Base-by-base conservation (phyloP, 2,329 filamentous ascomycete genomes). In the Trichoderma sp. region DNA sequence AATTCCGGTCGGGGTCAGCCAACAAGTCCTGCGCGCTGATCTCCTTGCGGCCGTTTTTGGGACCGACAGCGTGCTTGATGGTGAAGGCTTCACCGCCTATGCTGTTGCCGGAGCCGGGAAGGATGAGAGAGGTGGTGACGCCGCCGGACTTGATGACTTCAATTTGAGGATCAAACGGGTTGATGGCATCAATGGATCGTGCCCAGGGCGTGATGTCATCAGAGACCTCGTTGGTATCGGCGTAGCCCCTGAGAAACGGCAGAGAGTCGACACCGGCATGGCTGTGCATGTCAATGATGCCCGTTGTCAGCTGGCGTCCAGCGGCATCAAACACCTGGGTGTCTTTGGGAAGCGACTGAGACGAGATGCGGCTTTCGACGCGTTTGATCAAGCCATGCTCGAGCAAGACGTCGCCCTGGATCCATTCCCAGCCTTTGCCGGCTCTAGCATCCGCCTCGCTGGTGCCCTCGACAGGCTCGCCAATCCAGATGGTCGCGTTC, bases 261-360 rank as follows among this genome's bases (percentile, higher is more conserved):
- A 90, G 75, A 17, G 82, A 79, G 34, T 82, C 78, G 0, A 89
- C 83, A 7, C 88, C 86, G 2, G 86, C 82, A 71, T 91, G 89
- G 41, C 83, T 87, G 74, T 91, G 88, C 86, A 90, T 90, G 71
- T 91, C 89, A 55, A 91, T 85, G 69, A 91, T 86, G 17, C 88
- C 89, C 7, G 82, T 81, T 0, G 89, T 91, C 21, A 91, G 77
- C 64, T 82, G 85, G 3, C 86, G 82, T 1, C 88, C 87, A 28
- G 80, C 73, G 5, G 86, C 87, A 62, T 90, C 79, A 72, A 81
- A 88, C 9, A 87, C 71, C 5, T 83, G 68, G 0, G 79, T 80
- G 55, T 84, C 79, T 2, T 80, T 71, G 1, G 84, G 77, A 28
- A 89, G 71, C 0, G 75, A 73, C 3, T 73, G 70, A 7, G 73